A percentile compares a stretch with the other conserved stretches of the same genome.
Evolutionary conservation across 352 stramenopile species (phyloP).

Genomic region (Pilasporangium apinafurcum): DNA sequence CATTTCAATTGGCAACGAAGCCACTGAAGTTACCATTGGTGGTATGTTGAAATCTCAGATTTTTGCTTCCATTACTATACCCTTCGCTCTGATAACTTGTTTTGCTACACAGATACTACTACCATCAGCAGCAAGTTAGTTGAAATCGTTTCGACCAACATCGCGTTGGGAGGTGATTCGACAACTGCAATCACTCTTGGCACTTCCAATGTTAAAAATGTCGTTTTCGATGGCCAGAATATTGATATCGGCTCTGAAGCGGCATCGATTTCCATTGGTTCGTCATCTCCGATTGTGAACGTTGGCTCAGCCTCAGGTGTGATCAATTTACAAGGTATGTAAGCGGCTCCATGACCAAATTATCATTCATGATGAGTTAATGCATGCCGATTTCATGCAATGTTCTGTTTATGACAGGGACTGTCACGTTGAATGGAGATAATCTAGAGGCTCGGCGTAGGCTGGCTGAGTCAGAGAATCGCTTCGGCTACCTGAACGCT

Average conservation of each 20-base stretch:
- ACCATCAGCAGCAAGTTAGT: constrained; percentile 15
- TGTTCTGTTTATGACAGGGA: constrained; percentile 10
- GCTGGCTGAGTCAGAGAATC: constrained; percentile 6
- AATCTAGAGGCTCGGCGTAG: constrained; percentile 19
- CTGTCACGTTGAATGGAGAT: constrained; percentile 54
- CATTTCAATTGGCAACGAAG: constrained; percentile 6
- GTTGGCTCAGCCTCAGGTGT: constrained; percentile 23
- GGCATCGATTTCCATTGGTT: constrained; percentile 21
- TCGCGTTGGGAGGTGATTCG: constrained; percentile 23
- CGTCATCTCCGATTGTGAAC: constrained; percentile 15
- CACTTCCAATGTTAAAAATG: constrained; percentile 9
- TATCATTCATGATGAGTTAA: neutral
- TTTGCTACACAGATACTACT: constrained; percentile 9
- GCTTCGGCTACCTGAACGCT: constrained; percentile 29
- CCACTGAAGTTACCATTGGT: constrained; percentile 9
- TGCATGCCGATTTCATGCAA: neutral
- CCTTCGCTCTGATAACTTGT: too few relatives aligned
- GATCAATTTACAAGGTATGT: constrained; percentile 23
- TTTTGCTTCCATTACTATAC: too few relatives aligned
- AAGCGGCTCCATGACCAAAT: too few relatives aligned
- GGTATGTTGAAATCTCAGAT: constrained; percentile 6
- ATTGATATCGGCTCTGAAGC: constrained; percentile 18
- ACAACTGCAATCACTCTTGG: constrained; percentile 30
- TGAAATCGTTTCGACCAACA: constrained; percentile 13
- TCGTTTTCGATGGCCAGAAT: constrained; percentile 5